These are phyloP conservation scores for Vanrija humicola DNA, from an alignment of 1,284 basidiomycete genomes.

Conservation along the genomic window DNA sequence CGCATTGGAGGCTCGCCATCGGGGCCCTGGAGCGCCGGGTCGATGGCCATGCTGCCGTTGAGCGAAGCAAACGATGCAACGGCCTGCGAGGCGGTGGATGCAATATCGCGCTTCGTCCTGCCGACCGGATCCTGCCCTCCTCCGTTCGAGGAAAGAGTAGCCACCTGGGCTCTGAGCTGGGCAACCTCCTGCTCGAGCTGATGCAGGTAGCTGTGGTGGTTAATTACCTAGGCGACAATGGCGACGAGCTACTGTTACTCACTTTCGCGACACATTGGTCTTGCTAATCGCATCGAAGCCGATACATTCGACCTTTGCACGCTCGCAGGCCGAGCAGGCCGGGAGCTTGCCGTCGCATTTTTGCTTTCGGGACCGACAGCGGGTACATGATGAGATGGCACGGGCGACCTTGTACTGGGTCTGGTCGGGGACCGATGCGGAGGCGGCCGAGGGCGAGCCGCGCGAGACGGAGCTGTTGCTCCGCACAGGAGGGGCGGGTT, in stretches of 20 bases:
- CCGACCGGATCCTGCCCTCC: slow-evolving; percentile 18
- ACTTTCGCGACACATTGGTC: slow-evolving; percentile 51
- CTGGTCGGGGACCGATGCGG: slow-evolving; percentile 1
- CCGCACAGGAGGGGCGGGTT: slow-evolving; percentile 8
- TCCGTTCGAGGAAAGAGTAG: slow-evolving; percentile 21
- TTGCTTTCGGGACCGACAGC: slow-evolving; percentile 47
- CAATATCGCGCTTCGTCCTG: slow-evolving; percentile 24
- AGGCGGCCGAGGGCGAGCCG: neutral
- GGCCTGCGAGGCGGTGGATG: slow-evolving; percentile 21
- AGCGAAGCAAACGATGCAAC: slow-evolving; percentile 18
- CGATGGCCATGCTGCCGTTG: slow-evolving; percentile 13
- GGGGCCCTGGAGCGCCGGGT: slow-evolving; percentile 19
- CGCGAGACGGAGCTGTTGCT: neutral
- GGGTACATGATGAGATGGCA: slow-evolving; percentile 49
- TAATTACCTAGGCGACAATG: neutral
- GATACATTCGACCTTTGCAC: slow-evolving; percentile 51
- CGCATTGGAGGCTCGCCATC: slow-evolving; percentile 21
- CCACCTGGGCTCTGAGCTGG: slow-evolving; percentile 44
- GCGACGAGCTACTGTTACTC: slow-evolving; percentile 25
- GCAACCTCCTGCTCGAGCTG: slow-evolving; percentile 49
- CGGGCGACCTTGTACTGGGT: slow-evolving; percentile 47
- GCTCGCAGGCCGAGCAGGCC: slow-evolving; percentile 45
- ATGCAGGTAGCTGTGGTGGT: slow-evolving; percentile 43
- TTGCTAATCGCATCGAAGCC: slow-evolving; percentile 51
- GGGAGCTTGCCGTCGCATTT: slow-evolving; percentile 51